A percentile compares a stretch with the other conserved stretches of the same genome.
Conservation (phyloP, 2,329 filamentous ascomycete species). For the Penicillium sp. region DNA sequence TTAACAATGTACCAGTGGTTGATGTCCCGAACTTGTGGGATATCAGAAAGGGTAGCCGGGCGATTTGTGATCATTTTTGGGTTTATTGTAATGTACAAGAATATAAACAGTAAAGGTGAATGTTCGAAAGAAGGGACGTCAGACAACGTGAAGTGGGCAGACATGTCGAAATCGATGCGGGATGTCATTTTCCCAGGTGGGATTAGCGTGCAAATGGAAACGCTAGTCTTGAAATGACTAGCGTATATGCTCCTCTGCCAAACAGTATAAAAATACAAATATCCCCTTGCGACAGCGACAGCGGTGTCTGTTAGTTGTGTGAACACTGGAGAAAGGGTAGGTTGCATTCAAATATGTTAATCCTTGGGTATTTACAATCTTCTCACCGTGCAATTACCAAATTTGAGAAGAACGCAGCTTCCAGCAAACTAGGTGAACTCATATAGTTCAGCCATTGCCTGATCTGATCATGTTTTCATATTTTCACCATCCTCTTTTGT, state of each 20-base stretch:
- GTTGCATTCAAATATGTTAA: no score
- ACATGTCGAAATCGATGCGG: background rate
- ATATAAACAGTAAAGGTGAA: background rate
- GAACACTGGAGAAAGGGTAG: background rate
- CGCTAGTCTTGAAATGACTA: background rate
- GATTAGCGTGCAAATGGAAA: background rate
- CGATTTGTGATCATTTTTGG: constrained; percentile 25
- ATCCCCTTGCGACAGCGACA: background rate
- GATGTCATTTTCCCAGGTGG: background rate
- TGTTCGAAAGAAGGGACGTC: background rate
- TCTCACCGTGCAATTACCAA: no score
- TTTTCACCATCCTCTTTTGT: background rate
- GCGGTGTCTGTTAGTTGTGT: background rate
- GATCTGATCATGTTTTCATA: background rate
- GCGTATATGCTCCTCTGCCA: background rate
- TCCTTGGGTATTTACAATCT: no score
- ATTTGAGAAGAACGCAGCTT: no score
- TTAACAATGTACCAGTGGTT: constrained; percentile 40
- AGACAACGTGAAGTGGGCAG: background rate
- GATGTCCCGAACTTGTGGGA: constrained; percentile 36
- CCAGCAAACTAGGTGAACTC: no score
- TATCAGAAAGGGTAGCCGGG: constrained; percentile 31
- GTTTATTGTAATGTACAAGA: background rate
- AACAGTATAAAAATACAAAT: background rate
- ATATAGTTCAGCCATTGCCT: background rate